Percentiles rank a stretch among this genome's conserved stretches.
Evolutionary conservation across 345 rosid species (phyloP).

Genomic region (Erysimum cheiranthoides): DNA sequence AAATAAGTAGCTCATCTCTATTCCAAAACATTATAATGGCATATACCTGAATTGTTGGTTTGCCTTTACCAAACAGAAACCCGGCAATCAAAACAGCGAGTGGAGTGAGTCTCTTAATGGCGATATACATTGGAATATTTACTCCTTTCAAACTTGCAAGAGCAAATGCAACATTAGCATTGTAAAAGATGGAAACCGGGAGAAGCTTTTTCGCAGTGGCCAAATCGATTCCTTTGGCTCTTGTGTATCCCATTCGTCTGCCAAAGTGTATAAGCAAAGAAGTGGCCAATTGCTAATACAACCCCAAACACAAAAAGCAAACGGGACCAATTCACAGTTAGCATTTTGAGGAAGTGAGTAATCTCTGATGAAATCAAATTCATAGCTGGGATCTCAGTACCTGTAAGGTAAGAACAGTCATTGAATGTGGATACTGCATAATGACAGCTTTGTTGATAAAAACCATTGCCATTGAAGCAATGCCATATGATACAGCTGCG

Average conservation of each 20-base stretch:
- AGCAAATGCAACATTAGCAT: constrained; percentile 97
- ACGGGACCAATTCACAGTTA: constrained; percentile 6
- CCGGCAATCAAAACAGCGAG: constrained; percentile 87
- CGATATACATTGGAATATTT: constrained; percentile 97
- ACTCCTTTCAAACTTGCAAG: constrained; percentile 98
- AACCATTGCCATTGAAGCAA: constrained; percentile 98
- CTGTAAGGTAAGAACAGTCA: constrained; percentile 92
- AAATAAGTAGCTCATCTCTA: not conserved
- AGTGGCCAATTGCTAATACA: constrained; percentile 85
- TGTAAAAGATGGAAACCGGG: constrained; percentile 85
- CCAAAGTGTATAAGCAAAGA: constrained; percentile 82
- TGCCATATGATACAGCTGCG: constrained; percentile 87
- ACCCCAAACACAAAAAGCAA: constrained; percentile 22
- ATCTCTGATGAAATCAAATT: not conserved
- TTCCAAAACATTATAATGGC: not conserved
- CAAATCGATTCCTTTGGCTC: constrained; percentile 64
- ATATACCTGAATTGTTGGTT: constrained; percentile 77
- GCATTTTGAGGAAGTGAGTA: not conserved
- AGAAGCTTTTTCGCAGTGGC: constrained; percentile 78
- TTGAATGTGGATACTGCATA: constrained; percentile 82
- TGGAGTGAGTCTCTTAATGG: constrained; percentile 95
- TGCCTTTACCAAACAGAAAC: constrained; percentile 70
- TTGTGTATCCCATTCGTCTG: constrained; percentile 67
- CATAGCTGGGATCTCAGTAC: constrained; percentile 43
- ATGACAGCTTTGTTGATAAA: constrained; percentile 92